These are phyloP conservation scores for Orbilia oligospora DNA, from an alignment of 2,329 filamentous ascomycete species.

Conservation along the genomic window DNA sequence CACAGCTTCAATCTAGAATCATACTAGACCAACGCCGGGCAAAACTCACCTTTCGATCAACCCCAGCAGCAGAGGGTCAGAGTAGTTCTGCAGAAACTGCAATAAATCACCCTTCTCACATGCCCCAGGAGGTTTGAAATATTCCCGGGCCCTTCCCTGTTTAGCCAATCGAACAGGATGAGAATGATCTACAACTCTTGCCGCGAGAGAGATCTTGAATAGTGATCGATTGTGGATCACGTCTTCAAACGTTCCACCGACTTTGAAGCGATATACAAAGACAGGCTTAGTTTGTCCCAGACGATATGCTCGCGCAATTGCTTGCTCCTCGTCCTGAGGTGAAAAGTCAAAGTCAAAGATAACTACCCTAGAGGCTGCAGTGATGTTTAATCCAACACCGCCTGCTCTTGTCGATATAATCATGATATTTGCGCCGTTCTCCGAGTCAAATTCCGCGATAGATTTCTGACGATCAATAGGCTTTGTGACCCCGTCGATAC, in stretches of 20 bases:
- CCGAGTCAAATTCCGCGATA: slow-evolving; percentile 79
- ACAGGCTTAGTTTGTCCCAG: slow-evolving; percentile 85
- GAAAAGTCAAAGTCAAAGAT: slow-evolving; percentile 89
- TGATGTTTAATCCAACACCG: slow-evolving; percentile 85
- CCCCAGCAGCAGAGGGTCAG: slow-evolving; percentile 13
- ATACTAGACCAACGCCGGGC: neutral
- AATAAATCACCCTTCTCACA: slow-evolving; percentile 27
- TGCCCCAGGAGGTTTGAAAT: slow-evolving; percentile 37
- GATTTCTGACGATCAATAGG: slow-evolving; percentile 74
- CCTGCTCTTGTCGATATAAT: slow-evolving; percentile 88
- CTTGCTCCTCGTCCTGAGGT: slow-evolving; percentile 85
- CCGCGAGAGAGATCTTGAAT: slow-evolving; percentile 86
- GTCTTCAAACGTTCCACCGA: slow-evolving; percentile 84
- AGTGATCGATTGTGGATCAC: slow-evolving; percentile 79
- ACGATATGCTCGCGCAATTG: slow-evolving; percentile 86
- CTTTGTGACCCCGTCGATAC: slow-evolving; percentile 78
- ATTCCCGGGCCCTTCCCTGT: slow-evolving; percentile 15
- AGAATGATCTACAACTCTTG: slow-evolving; percentile 85
- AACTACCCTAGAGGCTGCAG: slow-evolving; percentile 85
- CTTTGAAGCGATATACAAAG: slow-evolving; percentile 85
- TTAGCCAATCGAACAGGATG: slow-evolving; percentile 71
- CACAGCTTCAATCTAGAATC: no score
- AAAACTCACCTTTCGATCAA: slow-evolving; percentile 38
- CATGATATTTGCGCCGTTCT: slow-evolving; percentile 72
- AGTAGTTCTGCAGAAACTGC: slow-evolving; percentile 5